Percentiles rank a stretch among this genome's conserved stretches.
phyloP scores from a whole-genome alignment of 2,329 filamentous ascomycete species.

The Emergomyces orientalis region DNA sequence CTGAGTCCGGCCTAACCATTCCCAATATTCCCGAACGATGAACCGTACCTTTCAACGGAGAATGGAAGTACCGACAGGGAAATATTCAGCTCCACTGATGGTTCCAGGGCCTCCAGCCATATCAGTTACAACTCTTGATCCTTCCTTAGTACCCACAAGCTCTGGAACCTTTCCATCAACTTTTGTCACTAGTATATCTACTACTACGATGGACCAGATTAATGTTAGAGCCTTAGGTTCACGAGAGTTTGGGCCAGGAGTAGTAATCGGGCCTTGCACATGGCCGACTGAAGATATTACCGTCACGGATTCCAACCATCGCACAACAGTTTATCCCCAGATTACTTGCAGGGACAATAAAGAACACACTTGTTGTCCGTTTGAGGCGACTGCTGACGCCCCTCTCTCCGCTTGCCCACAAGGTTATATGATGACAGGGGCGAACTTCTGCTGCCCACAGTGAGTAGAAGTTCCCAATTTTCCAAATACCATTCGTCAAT shows the following conservation, averaged over 20 bases:
- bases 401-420: slow-evolving; percentile 16
- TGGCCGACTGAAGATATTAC: slow-evolving; percentile 12
- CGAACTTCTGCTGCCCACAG: slow-evolving; percentile 18
- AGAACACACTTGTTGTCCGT: slow-evolving; percentile 16
- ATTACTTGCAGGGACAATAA: slow-evolving; percentile 14
- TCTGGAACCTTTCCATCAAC: background rate
- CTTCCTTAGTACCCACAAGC: background rate
- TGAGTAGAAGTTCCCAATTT: slow-evolving; percentile 9
- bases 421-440: slow-evolving; percentile 17
- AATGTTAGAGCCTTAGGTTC: background rate
- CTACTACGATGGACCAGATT: background rate
- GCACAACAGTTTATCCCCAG: slow-evolving; percentile 15
- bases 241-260: background rate
- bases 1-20: background rate
- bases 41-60: background rate
- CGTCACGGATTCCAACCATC: background rate
- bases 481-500: background rate
- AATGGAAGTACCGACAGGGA: background rate
- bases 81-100: background rate
- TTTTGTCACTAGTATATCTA: background rate
- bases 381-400: slow-evolving; percentile 8
- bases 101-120: background rate
- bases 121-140: background rate
- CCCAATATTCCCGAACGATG: background rate
- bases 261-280: slow-evolving; percentile 17